These are phyloP conservation scores for Actinomortierella wolfii DNA, from an alignment of 371 early-diverging fungal genomes.

Conservation along the genomic window DNA sequence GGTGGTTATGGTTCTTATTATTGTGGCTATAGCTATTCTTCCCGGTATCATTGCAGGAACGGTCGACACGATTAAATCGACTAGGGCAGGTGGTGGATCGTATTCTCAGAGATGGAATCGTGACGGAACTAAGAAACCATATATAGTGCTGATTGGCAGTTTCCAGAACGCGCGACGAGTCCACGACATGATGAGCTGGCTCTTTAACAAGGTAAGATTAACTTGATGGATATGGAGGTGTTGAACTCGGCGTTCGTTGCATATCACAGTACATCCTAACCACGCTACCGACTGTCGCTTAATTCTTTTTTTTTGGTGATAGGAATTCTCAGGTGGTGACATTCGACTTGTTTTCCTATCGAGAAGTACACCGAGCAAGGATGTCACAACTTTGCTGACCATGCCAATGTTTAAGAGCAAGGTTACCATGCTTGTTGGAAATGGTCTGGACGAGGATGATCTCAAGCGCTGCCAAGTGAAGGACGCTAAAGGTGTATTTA, in stretches of 20 bases:
- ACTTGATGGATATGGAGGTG: too few relatives aligned
- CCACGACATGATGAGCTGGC: constrained; percentile 62
- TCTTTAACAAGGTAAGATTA: constrained; percentile 57
- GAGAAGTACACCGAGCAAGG: constrained; percentile 53
- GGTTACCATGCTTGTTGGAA: constrained; percentile 40
- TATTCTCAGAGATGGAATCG: constrained; percentile 27
- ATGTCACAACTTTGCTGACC: constrained; percentile 50
- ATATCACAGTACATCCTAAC: too few relatives aligned
- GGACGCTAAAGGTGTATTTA: constrained; percentile 55
- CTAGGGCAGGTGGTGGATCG: constrained; percentile 46
- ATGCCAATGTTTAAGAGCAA: constrained; percentile 42
- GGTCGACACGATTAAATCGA: constrained; percentile 58
- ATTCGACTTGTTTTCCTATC: constrained; percentile 63
- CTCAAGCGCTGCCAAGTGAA: constrained; percentile 47
- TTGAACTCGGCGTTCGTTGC: too few relatives aligned
- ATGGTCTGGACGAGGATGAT: constrained; percentile 34
- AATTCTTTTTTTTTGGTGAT: constrained; percentile 14
- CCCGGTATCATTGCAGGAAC: constrained; percentile 64
- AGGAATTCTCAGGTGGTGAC: constrained; percentile 51
- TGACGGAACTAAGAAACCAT: constrained; percentile 51
- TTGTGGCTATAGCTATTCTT: constrained; percentile 66
- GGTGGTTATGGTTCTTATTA: constrained; percentile 71
- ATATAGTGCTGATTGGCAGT: constrained; percentile 69
- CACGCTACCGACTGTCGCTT: too few relatives aligned
- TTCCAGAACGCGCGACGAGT: constrained; percentile 59